These are phyloP conservation scores for Colletotrichum musae DNA, from an alignment of 2,329 filamentous ascomycete species.

Conservation along the genomic window DNA sequence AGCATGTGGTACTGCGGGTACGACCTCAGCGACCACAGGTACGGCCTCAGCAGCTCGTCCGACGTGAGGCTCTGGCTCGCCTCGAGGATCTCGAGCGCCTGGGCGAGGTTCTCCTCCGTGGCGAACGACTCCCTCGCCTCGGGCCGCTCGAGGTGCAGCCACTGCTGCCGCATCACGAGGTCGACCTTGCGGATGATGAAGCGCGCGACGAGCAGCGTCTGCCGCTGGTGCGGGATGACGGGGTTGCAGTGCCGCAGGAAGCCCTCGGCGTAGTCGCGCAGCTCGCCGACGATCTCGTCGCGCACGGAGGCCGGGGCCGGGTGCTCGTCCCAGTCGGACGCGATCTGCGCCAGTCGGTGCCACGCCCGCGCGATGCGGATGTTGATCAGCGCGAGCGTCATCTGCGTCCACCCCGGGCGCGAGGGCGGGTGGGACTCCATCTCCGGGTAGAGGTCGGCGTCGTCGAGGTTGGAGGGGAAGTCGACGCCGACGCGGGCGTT, in stretches of 20 bases:
- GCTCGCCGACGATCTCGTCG: conserved; percentile 56
- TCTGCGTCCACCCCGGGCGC: conserved; percentile 68
- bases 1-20: conserved; percentile 60
- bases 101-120: conserved; percentile 51
- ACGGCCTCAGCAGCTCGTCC: conserved; percentile 55
- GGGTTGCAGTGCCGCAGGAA: conserved; percentile 66
- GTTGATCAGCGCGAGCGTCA: conserved; percentile 69
- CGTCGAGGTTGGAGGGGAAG: conserved; percentile 70
- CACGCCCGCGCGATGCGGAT: conserved; percentile 60
- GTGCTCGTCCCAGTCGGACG: conserved; percentile 34
- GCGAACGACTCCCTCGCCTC: conserved; percentile 43
- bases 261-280: conserved; percentile 62
- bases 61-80: conserved; percentile 46
- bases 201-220: conserved; percentile 47
- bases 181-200: conserved; percentile 53
- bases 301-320: conserved; percentile 51
- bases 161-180: conserved; percentile 50
- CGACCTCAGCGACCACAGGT: conserved; percentile 54
- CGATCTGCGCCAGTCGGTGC: conserved; percentile 45
- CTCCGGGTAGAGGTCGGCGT: conserved; percentile 63
- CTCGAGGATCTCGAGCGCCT: conserved; percentile 54
- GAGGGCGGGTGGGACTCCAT: conserved; percentile 64
- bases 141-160: conserved; percentile 42
- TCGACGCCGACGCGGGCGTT: conserved; percentile 61
- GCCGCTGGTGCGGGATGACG: conserved; percentile 60